Conservation (phyloP, 1,139 yeast genomes). For the Pichia inconspicua region DNA sequence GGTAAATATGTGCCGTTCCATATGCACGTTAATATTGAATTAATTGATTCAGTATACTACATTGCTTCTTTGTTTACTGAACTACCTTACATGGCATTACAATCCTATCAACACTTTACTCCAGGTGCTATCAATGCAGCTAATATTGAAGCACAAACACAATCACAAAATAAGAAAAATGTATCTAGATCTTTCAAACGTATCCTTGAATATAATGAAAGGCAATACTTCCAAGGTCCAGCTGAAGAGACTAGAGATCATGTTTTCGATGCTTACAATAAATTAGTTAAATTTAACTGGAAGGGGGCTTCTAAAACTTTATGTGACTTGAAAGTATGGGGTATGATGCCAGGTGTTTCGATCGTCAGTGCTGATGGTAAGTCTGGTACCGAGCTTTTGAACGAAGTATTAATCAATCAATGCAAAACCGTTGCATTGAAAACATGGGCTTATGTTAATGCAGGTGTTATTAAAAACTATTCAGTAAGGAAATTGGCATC, state of each 20-base stretch:
- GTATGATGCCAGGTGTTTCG: slow-evolving; percentile 24
- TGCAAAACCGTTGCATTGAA: slow-evolving; percentile 43
- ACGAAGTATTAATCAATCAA: slow-evolving; percentile 55
- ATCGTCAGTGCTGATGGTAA: slow-evolving; percentile 11
- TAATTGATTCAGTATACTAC: slow-evolving; percentile 88
- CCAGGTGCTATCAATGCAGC: slow-evolving; percentile 38
- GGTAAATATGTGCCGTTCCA: slow-evolving; percentile 94
- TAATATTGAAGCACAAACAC: slow-evolving; percentile 27
- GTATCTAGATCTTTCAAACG: slow-evolving; percentile 74
- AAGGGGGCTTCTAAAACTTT: slow-evolving; percentile 63
- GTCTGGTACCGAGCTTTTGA: slow-evolving; percentile 8
- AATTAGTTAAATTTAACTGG: slow-evolving; percentile 91
- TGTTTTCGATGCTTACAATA: slow-evolving; percentile 87
- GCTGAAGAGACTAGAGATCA: slow-evolving; percentile 95
- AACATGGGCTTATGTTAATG: slow-evolving; percentile 16
- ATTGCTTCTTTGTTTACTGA: slow-evolving; percentile 87
- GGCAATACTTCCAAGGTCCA: slow-evolving; percentile 94
- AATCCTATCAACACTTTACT: slow-evolving; percentile 14
- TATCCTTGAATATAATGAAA: slow-evolving; percentile 85
- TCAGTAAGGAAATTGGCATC: slow-evolving; percentile 12
- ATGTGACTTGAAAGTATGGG: slow-evolving; percentile 81
- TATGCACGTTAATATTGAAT: slow-evolving; percentile 93
- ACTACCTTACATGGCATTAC: slow-evolving; percentile 70
- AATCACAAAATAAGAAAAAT: slow-evolving; percentile 25
- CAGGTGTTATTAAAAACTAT: slow-evolving; percentile 14